Conservation (phyloP, 495 filamentous ascomycete species). For the Recurvomyces mirabilis region DNA sequence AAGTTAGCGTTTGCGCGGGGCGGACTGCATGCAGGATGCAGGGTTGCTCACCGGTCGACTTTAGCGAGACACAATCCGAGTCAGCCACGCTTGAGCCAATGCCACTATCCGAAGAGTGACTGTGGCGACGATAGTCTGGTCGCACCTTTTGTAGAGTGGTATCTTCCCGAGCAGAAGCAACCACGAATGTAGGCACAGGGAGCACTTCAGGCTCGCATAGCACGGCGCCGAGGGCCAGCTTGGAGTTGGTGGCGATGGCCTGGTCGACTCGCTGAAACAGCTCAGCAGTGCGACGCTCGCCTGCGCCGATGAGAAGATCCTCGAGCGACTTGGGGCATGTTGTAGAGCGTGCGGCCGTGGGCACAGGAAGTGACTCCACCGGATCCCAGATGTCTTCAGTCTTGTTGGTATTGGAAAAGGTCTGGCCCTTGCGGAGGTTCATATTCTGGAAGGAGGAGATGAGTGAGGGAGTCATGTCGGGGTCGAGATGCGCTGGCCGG, state of each 20-base stretch:
- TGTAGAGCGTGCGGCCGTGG: constrained; percentile 48
- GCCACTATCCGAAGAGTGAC: constrained; percentile 53
- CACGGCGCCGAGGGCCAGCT: constrained; percentile 17
- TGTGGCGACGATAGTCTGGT: constrained; percentile 38
- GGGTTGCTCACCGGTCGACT: constrained; percentile 15
- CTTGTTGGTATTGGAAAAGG: constrained; percentile 46
- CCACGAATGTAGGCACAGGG: constrained; percentile 28
- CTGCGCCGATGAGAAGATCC: constrained; percentile 26
- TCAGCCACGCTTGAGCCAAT: constrained; percentile 46
- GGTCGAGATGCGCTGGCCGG: constrained; percentile 21
- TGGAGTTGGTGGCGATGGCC: constrained; percentile 23
- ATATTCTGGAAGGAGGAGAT: constrained; percentile 24
- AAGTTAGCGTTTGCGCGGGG: constrained; percentile 24
- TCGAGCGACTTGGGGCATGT: constrained; percentile 47
- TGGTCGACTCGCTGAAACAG: constrained; percentile 28
- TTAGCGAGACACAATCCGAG: constrained; percentile 22
- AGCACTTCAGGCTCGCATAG: constrained; percentile 32
- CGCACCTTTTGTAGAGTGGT: constrained; percentile 25
- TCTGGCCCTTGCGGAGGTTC: constrained; percentile 49
- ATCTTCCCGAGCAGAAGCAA: constrained; percentile 21
- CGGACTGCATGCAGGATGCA: neutral
- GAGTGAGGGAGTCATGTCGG: constrained; percentile 18
- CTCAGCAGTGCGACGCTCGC: constrained; percentile 24
- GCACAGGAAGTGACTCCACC: constrained; percentile 17
- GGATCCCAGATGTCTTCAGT: constrained; percentile 26